Percentiles rank a stretch among this genome's conserved stretches.
phyloP scores from a whole-genome alignment of 208 protist genomes.

The Naegleria gruberi region DNA sequence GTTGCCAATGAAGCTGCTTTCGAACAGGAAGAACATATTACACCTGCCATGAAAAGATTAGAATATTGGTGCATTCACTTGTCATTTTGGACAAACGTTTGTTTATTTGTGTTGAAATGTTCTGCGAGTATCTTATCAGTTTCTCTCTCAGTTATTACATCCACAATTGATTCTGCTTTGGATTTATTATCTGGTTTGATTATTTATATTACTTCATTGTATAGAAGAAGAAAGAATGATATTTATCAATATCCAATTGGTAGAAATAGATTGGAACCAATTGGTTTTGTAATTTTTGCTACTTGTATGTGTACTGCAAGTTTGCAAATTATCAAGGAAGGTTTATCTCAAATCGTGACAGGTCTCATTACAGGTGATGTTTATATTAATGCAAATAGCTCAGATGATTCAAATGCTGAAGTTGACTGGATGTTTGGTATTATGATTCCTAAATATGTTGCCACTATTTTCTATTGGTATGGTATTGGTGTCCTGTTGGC shows the following conservation, averaged over 20 bases:
- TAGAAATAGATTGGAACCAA: slow-evolving; percentile 15
- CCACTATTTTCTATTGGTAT: not conserved
- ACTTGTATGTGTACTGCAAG: slow-evolving; percentile 5
- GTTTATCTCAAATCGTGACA: not conserved
- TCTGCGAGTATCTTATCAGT: not conserved
- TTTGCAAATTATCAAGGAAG: slow-evolving; percentile 20
- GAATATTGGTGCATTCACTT: not conserved
- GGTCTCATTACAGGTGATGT: not conserved
- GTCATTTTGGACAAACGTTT: slow-evolving; percentile 3
- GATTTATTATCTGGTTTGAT: slow-evolving; percentile 13
- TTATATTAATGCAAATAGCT: not conserved
- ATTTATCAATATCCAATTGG: slow-evolving; percentile 28
- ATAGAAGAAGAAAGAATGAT: not conserved
- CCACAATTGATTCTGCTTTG: not conserved
- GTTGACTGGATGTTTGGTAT: not conserved
- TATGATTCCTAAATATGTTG: not conserved
- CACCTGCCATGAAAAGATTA: not conserved
- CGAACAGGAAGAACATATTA: not conserved
- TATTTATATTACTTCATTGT: not conserved
- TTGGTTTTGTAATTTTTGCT: slow-evolving; percentile 26
- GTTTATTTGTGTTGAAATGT: not conserved
- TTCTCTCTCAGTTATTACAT: not conserved
- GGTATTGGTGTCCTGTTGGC: not conserved
- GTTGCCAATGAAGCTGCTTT: too few relatives aligned
- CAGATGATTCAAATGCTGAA: not conserved